phyloP scores from a whole-genome alignment of 208 protist species.

The Kentomonas sorsogonicus region DNA sequence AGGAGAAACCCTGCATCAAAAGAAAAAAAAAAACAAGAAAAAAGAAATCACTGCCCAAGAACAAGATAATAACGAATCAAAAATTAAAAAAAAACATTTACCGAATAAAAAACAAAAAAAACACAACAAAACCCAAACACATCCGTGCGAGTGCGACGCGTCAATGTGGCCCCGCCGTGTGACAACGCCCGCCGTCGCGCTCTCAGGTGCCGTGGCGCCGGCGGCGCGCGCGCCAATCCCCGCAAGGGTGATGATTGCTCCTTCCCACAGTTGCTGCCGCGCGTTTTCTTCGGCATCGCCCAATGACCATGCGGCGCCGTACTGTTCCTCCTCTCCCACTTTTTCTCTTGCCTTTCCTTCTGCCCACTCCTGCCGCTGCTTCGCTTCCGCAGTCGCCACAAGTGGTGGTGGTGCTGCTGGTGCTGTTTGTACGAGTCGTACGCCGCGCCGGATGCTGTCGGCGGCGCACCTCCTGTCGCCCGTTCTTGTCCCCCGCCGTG shows the following conservation, averaged over 20 bases:
- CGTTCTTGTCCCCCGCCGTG: conserved; percentile 19
- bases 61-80: conserved; percentile 1
- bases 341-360: not conserved
- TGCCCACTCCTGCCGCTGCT: too few species aligned
- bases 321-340: not conserved
- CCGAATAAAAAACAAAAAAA: not conserved
- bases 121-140: not conserved
- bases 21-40: not conserved
- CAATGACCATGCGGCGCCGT: not conserved
- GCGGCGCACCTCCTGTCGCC: not conserved
- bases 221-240: too few species aligned
- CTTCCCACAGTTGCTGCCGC: too few species aligned
- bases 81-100: not conserved
- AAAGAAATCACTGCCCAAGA: not conserved
- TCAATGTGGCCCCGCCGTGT: not conserved
- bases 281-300: too few species aligned
- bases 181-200: too few species aligned
- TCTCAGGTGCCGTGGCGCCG: too few species aligned
- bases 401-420: not conserved
- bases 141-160: not conserved
- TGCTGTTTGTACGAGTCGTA: not conserved
- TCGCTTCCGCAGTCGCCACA: not conserved
- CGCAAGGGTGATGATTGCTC: too few species aligned
- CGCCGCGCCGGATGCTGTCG: not conserved
- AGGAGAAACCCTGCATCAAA: not conserved